Conservation (phyloP, 306 rosid genomes). For the Delonix regia region DNA sequence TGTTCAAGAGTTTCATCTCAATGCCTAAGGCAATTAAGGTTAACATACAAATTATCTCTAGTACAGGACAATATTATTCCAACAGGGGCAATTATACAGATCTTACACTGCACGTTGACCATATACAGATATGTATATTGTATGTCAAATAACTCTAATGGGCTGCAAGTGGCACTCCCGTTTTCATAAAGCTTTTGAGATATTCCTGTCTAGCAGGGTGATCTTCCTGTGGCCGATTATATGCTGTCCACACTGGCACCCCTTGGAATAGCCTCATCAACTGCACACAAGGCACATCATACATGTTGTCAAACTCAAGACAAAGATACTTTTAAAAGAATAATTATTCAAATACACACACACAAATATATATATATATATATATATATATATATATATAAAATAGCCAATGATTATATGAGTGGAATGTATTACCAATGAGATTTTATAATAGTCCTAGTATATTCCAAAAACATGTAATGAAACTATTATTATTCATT, state of each 20-base stretch:
- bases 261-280: constrained; percentile 87
- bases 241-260: constrained; percentile 89
- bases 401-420: no score
- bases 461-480: no score
- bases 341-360: no score
- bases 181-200: constrained; percentile 55
- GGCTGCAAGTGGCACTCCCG: constrained; percentile 64
- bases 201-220: constrained; percentile 87
- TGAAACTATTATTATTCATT: no score
- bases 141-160: constrained; percentile 43
- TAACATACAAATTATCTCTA: neutral
- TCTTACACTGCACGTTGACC: neutral
- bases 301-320: no score
- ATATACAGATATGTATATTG: neutral
- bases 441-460: no score
- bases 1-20: neutral
- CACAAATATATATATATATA: no score
- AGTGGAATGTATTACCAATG: no score
- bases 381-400: no score
- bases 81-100: neutral
- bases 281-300: constrained; percentile 40
- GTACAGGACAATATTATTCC: neutral
- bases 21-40: neutral
- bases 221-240: constrained; percentile 86
- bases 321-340: no score